A percentile compares a stretch with the other conserved stretches of the same genome.
Evolutionary conservation across 306 rosid genomes (phyloP).

Genomic region (Cyamopsis tetragonoloba): DNA sequence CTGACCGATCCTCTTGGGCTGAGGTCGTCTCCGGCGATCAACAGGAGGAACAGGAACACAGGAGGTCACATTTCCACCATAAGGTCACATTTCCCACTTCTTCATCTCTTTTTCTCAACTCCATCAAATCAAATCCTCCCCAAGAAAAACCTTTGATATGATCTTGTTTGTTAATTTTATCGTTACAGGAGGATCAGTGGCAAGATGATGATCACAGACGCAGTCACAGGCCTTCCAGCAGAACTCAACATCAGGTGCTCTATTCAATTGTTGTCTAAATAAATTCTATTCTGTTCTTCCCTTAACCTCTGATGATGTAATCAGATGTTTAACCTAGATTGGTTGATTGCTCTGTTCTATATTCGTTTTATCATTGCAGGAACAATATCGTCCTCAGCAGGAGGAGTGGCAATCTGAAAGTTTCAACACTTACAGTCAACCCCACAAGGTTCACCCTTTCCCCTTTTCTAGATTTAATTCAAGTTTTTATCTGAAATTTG

Average conservation of each 20-base stretch:
- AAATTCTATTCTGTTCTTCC: too few species aligned
- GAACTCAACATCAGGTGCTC: not conserved
- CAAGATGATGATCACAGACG: not conserved
- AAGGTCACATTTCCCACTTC: too few species aligned
- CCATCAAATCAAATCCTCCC: not conserved
- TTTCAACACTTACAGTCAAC: not conserved
- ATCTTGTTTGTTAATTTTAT: not conserved
- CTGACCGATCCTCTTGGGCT: constrained; percentile 85
- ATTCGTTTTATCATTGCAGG: constrained; percentile 6
- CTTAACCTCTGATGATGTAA: too few species aligned
- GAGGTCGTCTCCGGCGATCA: constrained; percentile 76
- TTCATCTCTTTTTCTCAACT: not conserved
- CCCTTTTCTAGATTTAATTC: not conserved
- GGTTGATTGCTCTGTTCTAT: not conserved
- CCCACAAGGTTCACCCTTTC: constrained; percentile 26
- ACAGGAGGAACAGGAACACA: constrained; percentile 38
- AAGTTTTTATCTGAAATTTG: not conserved
- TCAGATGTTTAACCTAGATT: too few species aligned
- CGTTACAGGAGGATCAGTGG: constrained; percentile 9
- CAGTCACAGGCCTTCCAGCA: not conserved
- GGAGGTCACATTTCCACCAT: too few species aligned
- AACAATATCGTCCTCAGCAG: constrained; percentile 28
- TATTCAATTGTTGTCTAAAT: not conserved
- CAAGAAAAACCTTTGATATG: not conserved
- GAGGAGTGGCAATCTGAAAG: constrained; percentile 20